These are phyloP conservation scores for Suillus variegatus DNA, from an alignment of 768 basidiomycete species.

Conservation along the genomic window DNA sequence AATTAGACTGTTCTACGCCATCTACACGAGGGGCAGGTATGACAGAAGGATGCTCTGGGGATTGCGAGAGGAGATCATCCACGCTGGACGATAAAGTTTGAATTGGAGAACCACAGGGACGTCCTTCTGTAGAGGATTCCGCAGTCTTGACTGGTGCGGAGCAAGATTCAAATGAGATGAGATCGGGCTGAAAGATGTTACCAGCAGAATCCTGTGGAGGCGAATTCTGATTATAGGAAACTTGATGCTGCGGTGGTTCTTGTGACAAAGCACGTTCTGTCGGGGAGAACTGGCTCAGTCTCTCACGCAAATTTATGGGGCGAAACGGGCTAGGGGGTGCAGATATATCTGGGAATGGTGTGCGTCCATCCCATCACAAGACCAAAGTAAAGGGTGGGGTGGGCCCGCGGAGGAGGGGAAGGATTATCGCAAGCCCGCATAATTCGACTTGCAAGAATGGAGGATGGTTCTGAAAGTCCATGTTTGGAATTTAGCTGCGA, in stretches of 20 bases:
- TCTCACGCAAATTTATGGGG: constrained; percentile 31
- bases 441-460: constrained; percentile 64
- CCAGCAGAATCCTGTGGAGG: constrained; percentile 4
- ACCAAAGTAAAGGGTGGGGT: constrained; percentile 16
- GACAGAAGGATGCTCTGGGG: constrained; percentile 16
- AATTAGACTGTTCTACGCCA: constrained; percentile 9
- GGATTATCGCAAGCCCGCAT: constrained; percentile 75
- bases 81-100: constrained; percentile 19
- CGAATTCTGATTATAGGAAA: neutral
- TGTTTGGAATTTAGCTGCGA: constrained; percentile 13
- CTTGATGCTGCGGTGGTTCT: constrained; percentile 3
- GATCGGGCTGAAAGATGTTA: constrained; percentile 28
- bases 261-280: constrained; percentile 8
- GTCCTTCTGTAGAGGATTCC: constrained; percentile 4
- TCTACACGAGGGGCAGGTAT: constrained; percentile 3
- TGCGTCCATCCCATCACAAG: constrained; percentile 19
- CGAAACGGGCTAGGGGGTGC: constrained; percentile 35
- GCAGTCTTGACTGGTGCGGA: constrained; percentile 25
- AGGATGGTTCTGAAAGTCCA: constrained; percentile 58
- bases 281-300: constrained; percentile 21
- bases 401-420: constrained; percentile 56
- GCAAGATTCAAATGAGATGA: constrained; percentile 47
- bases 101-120: constrained; percentile 7
- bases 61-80: constrained; percentile 25
- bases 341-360: constrained; percentile 16